Evolutionary conservation across 306 rosid genomes (phyloP).

Genomic region (Cucumis cinereus): DNA sequence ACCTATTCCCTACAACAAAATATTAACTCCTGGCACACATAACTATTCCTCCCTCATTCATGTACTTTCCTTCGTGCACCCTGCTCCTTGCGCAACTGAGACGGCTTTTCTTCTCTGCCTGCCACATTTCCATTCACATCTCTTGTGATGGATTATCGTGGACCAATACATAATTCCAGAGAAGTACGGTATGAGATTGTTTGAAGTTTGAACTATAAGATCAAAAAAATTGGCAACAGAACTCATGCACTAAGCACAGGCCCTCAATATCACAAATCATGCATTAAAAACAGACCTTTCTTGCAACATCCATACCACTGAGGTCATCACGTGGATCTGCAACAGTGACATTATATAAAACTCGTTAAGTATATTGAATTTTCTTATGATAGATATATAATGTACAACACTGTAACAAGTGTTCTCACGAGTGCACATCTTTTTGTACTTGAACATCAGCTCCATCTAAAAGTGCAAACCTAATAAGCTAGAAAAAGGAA

Average conservation of each 20-base stretch:
- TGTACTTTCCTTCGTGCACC: neutral
- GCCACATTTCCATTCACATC: neutral
- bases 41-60: neutral
- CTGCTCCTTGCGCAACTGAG: neutral
- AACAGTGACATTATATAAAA: constrained; percentile 15
- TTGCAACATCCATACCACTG: constrained; percentile 92
- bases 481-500: neutral
- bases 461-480: neutral
- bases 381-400: neutral
- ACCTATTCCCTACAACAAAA: neutral
- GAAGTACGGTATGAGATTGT: neutral
- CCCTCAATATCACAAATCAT: constrained; percentile 2
- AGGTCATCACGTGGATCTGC: constrained; percentile 99
- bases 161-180: neutral
- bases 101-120: neutral
- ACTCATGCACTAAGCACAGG: neutral
- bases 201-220: neutral
- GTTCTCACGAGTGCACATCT: neutral
- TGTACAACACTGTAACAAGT: neutral
- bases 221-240: neutral
- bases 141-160: neutral
- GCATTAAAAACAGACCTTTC: constrained; percentile 48
- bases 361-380: neutral
- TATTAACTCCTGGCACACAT: neutral
- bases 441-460: neutral